Evolutionary conservation across 495 filamentous ascomycete species (phyloP).

Genomic region (Rusavskia elegans): DNA sequence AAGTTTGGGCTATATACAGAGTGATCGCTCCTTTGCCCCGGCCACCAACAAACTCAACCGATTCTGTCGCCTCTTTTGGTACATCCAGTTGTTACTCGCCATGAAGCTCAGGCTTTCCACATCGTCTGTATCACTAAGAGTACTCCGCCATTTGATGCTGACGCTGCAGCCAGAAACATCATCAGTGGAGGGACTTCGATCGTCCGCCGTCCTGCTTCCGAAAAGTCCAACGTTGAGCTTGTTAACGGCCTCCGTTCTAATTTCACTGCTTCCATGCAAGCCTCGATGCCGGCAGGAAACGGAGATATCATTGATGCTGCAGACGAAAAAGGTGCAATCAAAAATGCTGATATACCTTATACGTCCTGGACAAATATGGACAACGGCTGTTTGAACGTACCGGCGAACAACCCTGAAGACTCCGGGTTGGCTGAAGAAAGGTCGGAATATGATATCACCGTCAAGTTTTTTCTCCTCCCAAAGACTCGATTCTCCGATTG

Average conservation of each 20-base stretch:
- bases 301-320: conserved; percentile 10
- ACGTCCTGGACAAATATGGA: conserved; percentile 48
- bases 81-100: conserved; percentile 19
- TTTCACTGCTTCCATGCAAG: conserved; percentile 54
- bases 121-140: conserved; percentile 34
- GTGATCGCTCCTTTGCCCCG: no score
- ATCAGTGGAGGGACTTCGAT: conserved; percentile 65
- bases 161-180: conserved; percentile 48
- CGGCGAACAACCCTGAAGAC: conserved; percentile 54
- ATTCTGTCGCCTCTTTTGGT: not conserved
- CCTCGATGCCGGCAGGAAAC: conserved; percentile 16
- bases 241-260: conserved; percentile 71
- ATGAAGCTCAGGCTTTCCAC: conserved; percentile 80
- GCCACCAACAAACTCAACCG: no score
- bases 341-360: conserved; percentile 21
- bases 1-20: no score
- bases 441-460: conserved; percentile 76
- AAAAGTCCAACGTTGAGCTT: conserved; percentile 78
- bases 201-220: conserved; percentile 53
- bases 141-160: no score
- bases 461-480: conserved; percentile 84
- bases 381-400: conserved; percentile 51
- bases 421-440: conserved; percentile 62
- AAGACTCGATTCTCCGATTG: conserved; percentile 44
- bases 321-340: conserved; percentile 9